Base-by-base conservation (phyloP, 1,139 yeast species). In the Arxiozyma heterogenica region DNA sequence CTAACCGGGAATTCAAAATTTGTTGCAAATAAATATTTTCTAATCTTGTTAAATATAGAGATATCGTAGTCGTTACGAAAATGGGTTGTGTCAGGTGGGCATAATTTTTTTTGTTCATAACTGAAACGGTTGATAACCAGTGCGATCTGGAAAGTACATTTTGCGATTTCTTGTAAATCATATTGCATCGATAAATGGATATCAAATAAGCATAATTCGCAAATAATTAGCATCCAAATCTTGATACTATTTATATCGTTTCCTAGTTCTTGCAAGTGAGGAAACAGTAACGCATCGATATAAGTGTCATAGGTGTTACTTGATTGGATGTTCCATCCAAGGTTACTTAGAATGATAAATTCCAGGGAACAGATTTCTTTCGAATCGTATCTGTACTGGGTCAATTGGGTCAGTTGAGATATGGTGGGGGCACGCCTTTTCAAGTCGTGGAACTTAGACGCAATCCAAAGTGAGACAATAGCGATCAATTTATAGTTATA, bases 401-500 rank as follows among this genome's bases (percentile, higher is more conserved):
- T 84, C 68, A 71, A 62, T 41, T 68, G 71, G 49, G 67, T 65
- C 11, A 72, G 55, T 47, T 82, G 77, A 59, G 76, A 75, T 62
- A 83, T 71, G 22, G 80, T 73, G 34, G 89, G 87, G 50, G 83
- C 79, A 64, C 81, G 81, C 61, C 79, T 79, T 69, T 86, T 86
- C 54, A 82, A 75, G 65, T 85, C 93, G 68, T 81, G 75, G 66
- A 80, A 83, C 70, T 86, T 86, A 58, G 89, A 81, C 47, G 86
- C 78, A 52, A 84, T 78, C 94, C 93, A 86, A 51, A 86, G 72
- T 58, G 87, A 78, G 30, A 89, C 81, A 57, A 85, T 74, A 2
- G 90, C 91, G 57, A 84, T 72, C 57, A 85, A 71, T 64, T 84
- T 88, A 66, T 81, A 84, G 38, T 65, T 61, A 22, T 62, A 57